Conservation (phyloP, 768 basidiomycete species). For the Termitomyces sp. region DNA sequence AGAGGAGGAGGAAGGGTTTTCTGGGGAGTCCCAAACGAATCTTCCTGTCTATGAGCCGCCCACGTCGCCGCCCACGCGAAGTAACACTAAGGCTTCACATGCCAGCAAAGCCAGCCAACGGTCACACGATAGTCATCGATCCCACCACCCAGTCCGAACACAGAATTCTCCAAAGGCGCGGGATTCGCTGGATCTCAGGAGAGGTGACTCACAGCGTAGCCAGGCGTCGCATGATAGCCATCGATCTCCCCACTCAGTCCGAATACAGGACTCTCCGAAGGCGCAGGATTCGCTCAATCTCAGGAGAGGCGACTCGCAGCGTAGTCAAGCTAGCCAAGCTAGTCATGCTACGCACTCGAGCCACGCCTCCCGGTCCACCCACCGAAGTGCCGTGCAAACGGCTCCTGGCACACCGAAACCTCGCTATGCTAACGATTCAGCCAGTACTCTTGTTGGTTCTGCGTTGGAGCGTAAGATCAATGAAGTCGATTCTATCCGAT, state of each 20-base stretch:
- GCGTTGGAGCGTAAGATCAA: constrained; percentile 68
- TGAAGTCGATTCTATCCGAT: constrained; percentile 54
- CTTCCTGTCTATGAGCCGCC: constrained; percentile 41
- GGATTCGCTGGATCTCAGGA: constrained; percentile 17
- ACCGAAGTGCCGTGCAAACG: constrained; percentile 20
- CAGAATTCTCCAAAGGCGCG: constrained; percentile 12
- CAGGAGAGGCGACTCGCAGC: constrained; percentile 27
- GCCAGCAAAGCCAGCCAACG: constrained; percentile 32
- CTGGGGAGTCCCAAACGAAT: constrained; percentile 29
- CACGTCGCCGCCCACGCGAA: constrained; percentile 32
- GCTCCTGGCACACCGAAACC: constrained; percentile 16
- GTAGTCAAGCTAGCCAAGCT: constrained; percentile 19
- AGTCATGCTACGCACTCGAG: constrained; percentile 23
- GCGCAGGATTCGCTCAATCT: constrained; percentile 13
- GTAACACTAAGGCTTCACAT: constrained; percentile 40
- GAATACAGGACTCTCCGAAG: constrained; percentile 13
- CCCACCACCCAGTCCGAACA: constrained; percentile 6
- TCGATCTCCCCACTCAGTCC: constrained; percentile 10
- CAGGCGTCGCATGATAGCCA: constrained; percentile 17
- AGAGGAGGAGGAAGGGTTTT: constrained; percentile 28
- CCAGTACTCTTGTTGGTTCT: constrained; percentile 74
- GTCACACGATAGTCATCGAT: constrained; percentile 15
- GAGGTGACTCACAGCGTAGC: constrained; percentile 27
- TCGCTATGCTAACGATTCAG: constrained; percentile 58
- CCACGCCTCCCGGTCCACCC: constrained; percentile 26